A percentile compares a stretch with the other conserved stretches of the same genome.
Conservation (phyloP, 116 monocot genomes). For the Trichopus zeylanicus region DNA sequence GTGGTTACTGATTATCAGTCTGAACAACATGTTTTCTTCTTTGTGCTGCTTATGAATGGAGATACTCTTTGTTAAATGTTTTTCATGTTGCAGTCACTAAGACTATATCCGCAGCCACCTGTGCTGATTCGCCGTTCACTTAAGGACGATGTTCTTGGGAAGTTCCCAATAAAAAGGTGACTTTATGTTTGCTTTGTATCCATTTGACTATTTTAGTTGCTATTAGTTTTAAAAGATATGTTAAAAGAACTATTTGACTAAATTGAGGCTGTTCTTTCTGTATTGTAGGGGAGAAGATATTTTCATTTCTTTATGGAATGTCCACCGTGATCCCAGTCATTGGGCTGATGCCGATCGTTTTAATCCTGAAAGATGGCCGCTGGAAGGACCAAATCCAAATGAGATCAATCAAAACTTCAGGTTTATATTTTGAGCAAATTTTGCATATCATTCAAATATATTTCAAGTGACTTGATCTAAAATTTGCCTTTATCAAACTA, state of each 20-base stretch:
- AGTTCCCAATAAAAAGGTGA: too few species aligned
- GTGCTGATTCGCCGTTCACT: constrained; percentile 83
- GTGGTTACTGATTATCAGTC: too few species aligned
- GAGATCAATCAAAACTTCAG: constrained; percentile 94
- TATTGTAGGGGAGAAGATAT: constrained; percentile 82
- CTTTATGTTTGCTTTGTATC: too few species aligned
- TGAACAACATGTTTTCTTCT: too few species aligned
- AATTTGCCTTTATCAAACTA: too few species aligned
- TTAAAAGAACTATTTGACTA: too few species aligned
- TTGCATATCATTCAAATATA: neutral
- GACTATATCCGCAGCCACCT: too few species aligned
- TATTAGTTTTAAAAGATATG: too few species aligned
- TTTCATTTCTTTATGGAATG: constrained; percentile 89
- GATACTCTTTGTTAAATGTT: too few species aligned
- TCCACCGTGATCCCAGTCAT: constrained; percentile 49
- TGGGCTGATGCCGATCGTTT: constrained; percentile 81
- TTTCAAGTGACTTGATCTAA: too few species aligned
- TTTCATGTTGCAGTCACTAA: constrained; percentile 86
- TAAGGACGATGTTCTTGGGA: constrained; percentile 70
- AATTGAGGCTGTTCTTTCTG: neutral
- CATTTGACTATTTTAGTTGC: too few species aligned
- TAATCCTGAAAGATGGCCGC: constrained; percentile 93
- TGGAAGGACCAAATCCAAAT: constrained; percentile 95
- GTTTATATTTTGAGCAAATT: constrained; percentile 16
- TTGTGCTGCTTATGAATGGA: too few species aligned